Base-by-base conservation (phyloP, 805 yeast species). In the Starmerella sirachaensis region DNA sequence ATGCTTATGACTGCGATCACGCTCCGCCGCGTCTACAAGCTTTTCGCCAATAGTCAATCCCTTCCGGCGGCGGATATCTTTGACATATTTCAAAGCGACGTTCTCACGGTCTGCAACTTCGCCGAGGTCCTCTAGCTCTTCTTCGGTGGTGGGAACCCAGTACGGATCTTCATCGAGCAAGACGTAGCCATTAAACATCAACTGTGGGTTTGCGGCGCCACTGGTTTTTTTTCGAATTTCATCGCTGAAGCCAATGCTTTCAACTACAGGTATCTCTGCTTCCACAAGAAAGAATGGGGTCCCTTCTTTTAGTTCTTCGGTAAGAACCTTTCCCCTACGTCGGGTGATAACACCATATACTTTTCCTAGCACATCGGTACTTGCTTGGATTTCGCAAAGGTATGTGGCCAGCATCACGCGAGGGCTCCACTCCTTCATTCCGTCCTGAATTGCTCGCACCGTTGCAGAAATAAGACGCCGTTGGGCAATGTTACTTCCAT, bases 141-240 rank as follows among this genome's bases (percentile, higher is more conserved):
- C 96, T 51, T 83, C 96, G 0, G 98, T 91, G 3, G 91, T 82
- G 11, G 99, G 99, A 12, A 91, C 94, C 99, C 99, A 91, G 66
- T 81, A 91, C 31, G 99, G 99, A 64, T 91, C 97, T 48, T 79
- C 72, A 47, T 85, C 93, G 35, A 88, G 72, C 46, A 77, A 64
- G 52, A 85, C 91, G 56, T 72, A 91, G 1, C 97, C 97, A 20
- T 80, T 70, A 53, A 88, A 91, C 8, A 86, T 82, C 37, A 91
- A 66, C 58, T 91, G 98, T 0, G 99, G 98, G 51, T 82, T 79
- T 2, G 98, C 98, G 3, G 95, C 94, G 41, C 99, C 99, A 1
- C 94, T 82, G 0, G 98, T 88, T 48, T 72, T 72, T 60, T 84
- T 91, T 40, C 97, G 67, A 30, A 91, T 82, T 48, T 93, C 97